A percentile compares a stretch with the other conserved stretches of the same genome.
phyloP scores from a whole-genome alignment of 2,329 filamentous ascomycete genomes.

The Colletotrichum orchidophilum region DNA sequence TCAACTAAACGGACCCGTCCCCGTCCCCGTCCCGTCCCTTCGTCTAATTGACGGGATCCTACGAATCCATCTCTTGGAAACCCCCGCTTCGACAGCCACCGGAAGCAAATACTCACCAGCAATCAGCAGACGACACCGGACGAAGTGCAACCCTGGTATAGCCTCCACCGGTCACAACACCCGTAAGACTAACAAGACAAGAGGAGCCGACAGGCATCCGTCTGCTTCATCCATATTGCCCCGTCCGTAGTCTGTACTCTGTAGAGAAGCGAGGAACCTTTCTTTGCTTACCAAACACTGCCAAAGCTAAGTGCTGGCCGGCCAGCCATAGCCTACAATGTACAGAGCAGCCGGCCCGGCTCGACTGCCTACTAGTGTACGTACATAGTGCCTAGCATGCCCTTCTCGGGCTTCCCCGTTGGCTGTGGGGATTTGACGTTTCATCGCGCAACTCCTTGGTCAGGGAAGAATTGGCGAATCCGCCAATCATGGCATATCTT shows the following conservation, averaged over 20 bases:
- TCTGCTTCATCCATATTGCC: constrained; percentile 17
- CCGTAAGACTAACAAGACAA: constrained; percentile 2
- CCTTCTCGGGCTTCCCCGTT: not conserved
- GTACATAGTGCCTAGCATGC: too few relatives aligned
- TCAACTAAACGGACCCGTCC: not conserved
- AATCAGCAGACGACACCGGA: constrained; percentile 6
- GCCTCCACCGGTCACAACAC: not conserved
- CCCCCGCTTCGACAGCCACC: constrained; percentile 10
- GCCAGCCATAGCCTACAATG: not conserved
- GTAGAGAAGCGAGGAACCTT: not conserved
- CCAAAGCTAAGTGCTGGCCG: not conserved
- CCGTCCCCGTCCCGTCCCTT: constrained; percentile 5
- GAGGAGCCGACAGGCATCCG: constrained; percentile 16
- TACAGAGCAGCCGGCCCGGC: not conserved
- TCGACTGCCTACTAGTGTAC: too few relatives aligned
- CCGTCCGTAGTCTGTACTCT: not conserved
- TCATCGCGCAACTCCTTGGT: constrained; percentile 23
- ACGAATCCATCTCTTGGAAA: not conserved
- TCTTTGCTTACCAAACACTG: not conserved
- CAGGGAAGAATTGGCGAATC: constrained; percentile 16
- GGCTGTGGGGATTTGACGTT: constrained; percentile 16
- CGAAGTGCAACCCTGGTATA: not conserved
- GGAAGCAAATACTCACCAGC: not conserved
- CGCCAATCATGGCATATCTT: constrained; percentile 20
- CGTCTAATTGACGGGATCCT: constrained; percentile 29